Evolutionary conservation across 352 stramenopile species (phyloP), one percentile per base, ranked within the genome.

Genomic region (Phytophthora meadii): DNA sequence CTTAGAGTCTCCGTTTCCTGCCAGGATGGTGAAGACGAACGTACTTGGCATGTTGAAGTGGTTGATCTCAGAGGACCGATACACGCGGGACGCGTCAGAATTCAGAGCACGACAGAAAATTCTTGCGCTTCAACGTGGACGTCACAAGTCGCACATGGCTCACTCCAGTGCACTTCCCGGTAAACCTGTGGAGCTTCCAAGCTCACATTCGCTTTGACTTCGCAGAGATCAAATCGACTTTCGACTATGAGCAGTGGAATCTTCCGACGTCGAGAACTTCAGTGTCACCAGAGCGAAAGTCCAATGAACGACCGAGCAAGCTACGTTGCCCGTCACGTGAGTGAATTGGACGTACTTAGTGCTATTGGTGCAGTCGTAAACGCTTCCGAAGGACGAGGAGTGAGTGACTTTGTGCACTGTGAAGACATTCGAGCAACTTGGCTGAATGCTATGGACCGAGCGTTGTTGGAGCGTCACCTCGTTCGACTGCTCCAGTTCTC

Each of bases 61-160:
- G 34, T 54, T 14, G 32, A 2, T 34, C 19, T 32, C 42, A 48
- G 30, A 32, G 25, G 2, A 55, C 19, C 41, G 30, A 53, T 54
- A 45, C 54, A 61, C 54, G 45, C 42, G 17, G 30, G 44, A 48
- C 55, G 55, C 55, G 54, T 63, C 54, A 63, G 45, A 48, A 49
- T 47, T 36, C 30, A 11, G 30, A 47, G 41, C 45, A 57, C 56
- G 46, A 27, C 46, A 28, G 55, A 56, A 63, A 63, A 19, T 63
- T 63, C 55, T 63, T 63, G 55, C 45, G 55, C 55, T 63, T 63
- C 55, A 63, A 63, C 55, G 55, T 63, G 55, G 55, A 56, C 55
- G 55, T 56, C 24, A 54, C 42, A 62, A 54, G 54, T 62, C 30
- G 55, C 32, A 58, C 14, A 39, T 55, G 49, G 30, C 30, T 36